Evolutionary conservation across 2,329 filamentous ascomycete species (phyloP).

Genomic region (Nothophoma quercina): DNA sequence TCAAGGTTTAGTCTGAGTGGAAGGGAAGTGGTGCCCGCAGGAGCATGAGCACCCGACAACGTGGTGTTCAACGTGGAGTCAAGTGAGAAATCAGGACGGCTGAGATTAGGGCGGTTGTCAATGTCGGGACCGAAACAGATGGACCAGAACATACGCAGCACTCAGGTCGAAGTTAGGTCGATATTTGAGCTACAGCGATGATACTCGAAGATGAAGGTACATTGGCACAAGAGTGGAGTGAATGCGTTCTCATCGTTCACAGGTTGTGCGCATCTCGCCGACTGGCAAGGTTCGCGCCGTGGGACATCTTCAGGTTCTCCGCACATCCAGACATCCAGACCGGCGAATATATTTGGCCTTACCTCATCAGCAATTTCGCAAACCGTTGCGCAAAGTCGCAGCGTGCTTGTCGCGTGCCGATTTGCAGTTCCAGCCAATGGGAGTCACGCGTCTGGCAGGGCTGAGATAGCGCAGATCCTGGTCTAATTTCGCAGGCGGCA

Average conservation of each 20-base stretch:
- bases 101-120: not conserved
- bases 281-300: slow-evolving; percentile 5
- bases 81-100: not conserved
- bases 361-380: slow-evolving; percentile 18
- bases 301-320: slow-evolving; percentile 6
- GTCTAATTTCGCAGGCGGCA: slow-evolving; percentile 30
- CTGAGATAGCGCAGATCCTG: slow-evolving; percentile 29
- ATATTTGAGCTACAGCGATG: not conserved
- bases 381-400: slow-evolving; percentile 11
- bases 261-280: slow-evolving; percentile 2
- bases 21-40: slow-evolving; percentile 13
- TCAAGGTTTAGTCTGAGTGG: not conserved
- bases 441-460: slow-evolving; percentile 17
- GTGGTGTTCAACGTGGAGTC: slow-evolving; percentile 1
- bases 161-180: too few relatives aligned
- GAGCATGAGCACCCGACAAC: slow-evolving; percentile 2
- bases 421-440: slow-evolving; percentile 12
- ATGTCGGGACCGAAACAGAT: too few relatives aligned
- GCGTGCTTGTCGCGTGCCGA: slow-evolving; percentile 21
- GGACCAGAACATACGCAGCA: too few relatives aligned
- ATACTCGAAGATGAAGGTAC: not conserved
- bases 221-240: not conserved
- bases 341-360: slow-evolving; percentile 10
- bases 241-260: not conserved
- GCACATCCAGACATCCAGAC: slow-evolving; percentile 13